Evolutionary conservation across 257 asterid genomes (phyloP).

Genomic region (Vinca minor): DNA sequence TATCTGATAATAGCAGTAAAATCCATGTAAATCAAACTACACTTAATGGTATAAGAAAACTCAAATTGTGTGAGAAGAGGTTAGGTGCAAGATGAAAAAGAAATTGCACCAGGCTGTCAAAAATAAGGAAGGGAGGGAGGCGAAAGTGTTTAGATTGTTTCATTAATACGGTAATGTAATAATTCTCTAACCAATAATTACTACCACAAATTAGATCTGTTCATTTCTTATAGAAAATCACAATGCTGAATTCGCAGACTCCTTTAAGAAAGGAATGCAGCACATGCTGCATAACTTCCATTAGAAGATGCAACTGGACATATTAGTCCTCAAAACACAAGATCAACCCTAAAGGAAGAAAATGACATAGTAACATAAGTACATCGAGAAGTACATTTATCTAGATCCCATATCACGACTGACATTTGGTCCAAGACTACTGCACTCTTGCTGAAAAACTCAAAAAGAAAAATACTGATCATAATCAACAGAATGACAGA

Average conservation of each 20-base stretch:
- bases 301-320: neutral
- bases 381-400: neutral
- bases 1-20: slow-evolving; percentile 19
- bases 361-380: neutral
- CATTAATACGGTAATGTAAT: neutral
- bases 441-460: neutral
- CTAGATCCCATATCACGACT: neutral
- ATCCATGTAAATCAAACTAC: slow-evolving; percentile 10
- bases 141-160: neutral
- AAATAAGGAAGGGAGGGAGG: neutral
- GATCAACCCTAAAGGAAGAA: neutral
- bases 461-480: neutral
- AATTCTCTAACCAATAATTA: too few relatives aligned
- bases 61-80: neutral
- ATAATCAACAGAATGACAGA: neutral
- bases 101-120: too few relatives aligned
- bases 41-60: too few relatives aligned
- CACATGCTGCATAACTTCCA: neutral
- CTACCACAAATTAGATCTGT: neutral
- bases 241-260: neutral
- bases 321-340: neutral
- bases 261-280: neutral
- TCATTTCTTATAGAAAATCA: neutral
- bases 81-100: neutral
- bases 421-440: neutral